These are phyloP conservation scores for Cardamine occulta DNA, from an alignment of 345 rosid genomes.

Conservation along the genomic window DNA sequence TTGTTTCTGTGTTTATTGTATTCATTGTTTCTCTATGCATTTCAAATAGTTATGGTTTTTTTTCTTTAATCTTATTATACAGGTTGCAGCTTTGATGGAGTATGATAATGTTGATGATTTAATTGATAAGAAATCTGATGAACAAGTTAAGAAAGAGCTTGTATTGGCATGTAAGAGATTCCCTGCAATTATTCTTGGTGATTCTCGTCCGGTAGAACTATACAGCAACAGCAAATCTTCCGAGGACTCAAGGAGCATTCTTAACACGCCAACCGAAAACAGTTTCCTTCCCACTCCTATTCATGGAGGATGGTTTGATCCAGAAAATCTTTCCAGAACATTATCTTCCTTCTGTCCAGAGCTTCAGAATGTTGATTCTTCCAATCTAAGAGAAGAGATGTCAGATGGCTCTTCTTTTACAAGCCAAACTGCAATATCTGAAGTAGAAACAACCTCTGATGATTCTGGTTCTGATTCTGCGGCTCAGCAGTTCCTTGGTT, in stretches of 20 bases:
- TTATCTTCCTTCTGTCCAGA: slow-evolving; percentile 52
- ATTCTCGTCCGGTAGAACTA: slow-evolving; percentile 60
- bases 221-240: slow-evolving; percentile 50
- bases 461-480: slow-evolving; percentile 16
- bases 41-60: neutral
- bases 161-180: slow-evolving; percentile 68
- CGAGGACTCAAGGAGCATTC: slow-evolving; percentile 41
- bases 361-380: slow-evolving; percentile 48
- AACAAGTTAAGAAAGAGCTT: slow-evolving; percentile 53
- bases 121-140: slow-evolving; percentile 46
- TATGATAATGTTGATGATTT: slow-evolving; percentile 57
- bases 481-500: slow-evolving; percentile 56
- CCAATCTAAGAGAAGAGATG: slow-evolving; percentile 46
- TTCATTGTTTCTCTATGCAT: slow-evolving; percentile 19
- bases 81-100: slow-evolving; percentile 66
- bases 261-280: slow-evolving; percentile 46
- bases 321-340: slow-evolving; percentile 47
- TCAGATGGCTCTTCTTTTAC: slow-evolving; percentile 36
- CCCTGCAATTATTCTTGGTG: slow-evolving; percentile 76
- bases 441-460: slow-evolving; percentile 46
- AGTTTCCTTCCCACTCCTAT: slow-evolving; percentile 47
- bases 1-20: neutral
- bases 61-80: neutral
- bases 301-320: slow-evolving; percentile 56
- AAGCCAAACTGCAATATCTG: slow-evolving; percentile 36